Evolutionary conservation across 2,329 filamentous ascomycete genomes (phyloP).

Genomic region (Penicillium oxalicum): DNA sequence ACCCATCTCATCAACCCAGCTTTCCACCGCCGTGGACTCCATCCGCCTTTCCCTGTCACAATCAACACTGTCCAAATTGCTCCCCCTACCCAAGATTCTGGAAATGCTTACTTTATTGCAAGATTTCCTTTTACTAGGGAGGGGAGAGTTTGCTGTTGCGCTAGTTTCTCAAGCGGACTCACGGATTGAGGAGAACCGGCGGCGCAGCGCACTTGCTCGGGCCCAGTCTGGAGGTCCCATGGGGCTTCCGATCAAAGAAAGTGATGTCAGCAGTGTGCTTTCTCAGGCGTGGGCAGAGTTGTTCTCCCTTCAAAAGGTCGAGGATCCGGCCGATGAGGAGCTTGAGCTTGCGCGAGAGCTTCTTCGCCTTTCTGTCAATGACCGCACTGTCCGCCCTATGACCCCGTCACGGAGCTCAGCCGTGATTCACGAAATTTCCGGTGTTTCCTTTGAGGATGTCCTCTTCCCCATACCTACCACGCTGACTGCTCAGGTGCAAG

Average conservation of each 20-base stretch:
- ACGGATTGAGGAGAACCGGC: conserved; percentile 62
- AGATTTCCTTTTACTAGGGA: conserved; percentile 79
- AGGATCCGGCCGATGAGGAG: conserved; percentile 66
- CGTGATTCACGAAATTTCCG: conserved; percentile 35
- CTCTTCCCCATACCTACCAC: conserved; percentile 70
- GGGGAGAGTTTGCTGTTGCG: conserved; percentile 86
- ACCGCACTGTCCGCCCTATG: conserved; percentile 27
- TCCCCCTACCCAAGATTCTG: conserved; percentile 71
- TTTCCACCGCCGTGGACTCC: conserved; percentile 65
- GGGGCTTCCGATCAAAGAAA: conserved; percentile 71
- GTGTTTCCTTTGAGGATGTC: conserved; percentile 63
- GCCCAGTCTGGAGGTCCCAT: conserved; percentile 48
- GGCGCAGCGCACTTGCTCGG: conserved; percentile 55
- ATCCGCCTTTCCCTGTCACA: conserved; percentile 78
- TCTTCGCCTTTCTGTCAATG: conserved; percentile 56
- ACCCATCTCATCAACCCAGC: conserved; percentile 65
- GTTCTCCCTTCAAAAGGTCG: conserved; percentile 68
- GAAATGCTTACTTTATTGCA: conserved; percentile 72
- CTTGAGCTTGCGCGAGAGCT: conserved; percentile 77
- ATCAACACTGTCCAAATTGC: conserved; percentile 72
- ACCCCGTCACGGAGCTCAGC: conserved; percentile 19
- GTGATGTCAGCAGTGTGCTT: conserved; percentile 73
- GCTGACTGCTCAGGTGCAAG: conserved; percentile 65
- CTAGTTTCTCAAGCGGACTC: conserved; percentile 80
- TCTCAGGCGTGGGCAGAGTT: conserved; percentile 73